phyloP scores from a whole-genome alignment of 257 asterid species.

The Euphrasia confusa region DNA sequence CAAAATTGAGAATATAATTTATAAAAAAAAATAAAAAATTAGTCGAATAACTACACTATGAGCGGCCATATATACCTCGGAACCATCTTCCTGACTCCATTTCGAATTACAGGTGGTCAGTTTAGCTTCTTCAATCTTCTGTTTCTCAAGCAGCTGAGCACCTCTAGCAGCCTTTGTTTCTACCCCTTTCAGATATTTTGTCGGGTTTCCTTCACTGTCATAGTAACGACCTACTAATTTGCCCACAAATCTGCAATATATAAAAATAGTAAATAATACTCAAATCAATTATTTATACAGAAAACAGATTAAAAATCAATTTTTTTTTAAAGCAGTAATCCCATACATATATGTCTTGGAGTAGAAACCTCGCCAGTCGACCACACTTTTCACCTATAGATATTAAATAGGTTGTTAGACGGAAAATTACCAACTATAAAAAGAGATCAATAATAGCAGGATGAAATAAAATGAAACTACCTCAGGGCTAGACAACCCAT shows the following conservation, averaged over 20 bases:
- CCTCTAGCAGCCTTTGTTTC: constrained; percentile 96
- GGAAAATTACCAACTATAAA: constrained; percentile 2
- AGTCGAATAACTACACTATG: too few relatives aligned
- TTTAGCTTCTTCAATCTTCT: constrained; percentile 77
- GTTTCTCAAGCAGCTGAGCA: constrained; percentile 81
- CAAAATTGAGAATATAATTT: not conserved
- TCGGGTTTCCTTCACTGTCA: constrained; percentile 64
- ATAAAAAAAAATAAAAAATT: not conserved
- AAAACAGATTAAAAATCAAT: not conserved
- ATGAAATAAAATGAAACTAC: constrained; percentile 30
- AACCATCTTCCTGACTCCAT: constrained; percentile 94
- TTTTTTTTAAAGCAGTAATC: constrained; percentile 26
- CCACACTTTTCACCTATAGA: constrained; percentile 74
- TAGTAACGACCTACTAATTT: constrained; percentile 82
- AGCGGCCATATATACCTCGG: constrained; percentile 50
- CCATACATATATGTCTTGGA: constrained; percentile 69
- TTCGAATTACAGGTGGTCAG: constrained; percentile 73
- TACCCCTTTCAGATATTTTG: constrained; percentile 79
- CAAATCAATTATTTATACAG: too few relatives aligned
- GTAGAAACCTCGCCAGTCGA: constrained; percentile 94
- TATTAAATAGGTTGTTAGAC: not conserved
- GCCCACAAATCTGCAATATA: constrained; percentile 55
- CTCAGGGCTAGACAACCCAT: constrained; percentile 66
- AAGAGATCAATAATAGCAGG: constrained; percentile 7
- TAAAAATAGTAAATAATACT: too few relatives aligned